These are phyloP conservation scores for Aspergillus sclerotialis DNA, from an alignment of 2,329 filamentous ascomycete species.

Conservation along the genomic window DNA sequence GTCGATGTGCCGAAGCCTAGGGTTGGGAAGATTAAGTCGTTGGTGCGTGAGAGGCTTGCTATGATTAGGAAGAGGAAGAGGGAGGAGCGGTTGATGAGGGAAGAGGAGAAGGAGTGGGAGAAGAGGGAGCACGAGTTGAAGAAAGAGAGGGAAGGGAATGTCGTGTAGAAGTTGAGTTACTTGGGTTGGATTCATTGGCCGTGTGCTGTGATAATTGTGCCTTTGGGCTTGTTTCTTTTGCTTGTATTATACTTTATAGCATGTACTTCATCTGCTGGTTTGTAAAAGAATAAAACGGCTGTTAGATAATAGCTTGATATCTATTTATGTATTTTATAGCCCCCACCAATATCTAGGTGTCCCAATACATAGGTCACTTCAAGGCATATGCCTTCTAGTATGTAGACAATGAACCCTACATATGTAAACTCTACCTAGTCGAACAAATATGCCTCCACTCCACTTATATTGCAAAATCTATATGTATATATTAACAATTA, in stretches of 20 bases:
- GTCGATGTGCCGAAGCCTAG: too few relatives aligned
- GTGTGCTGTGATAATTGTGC: too few relatives aligned
- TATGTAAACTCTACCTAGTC: too few relatives aligned
- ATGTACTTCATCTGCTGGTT: not conserved
- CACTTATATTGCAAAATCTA: too few relatives aligned
- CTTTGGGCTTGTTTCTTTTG: not conserved
- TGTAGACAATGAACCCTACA: too few relatives aligned
- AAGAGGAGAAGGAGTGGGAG: constrained; percentile 19
- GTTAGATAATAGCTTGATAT: not conserved
- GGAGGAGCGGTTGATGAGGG: constrained; percentile 24
- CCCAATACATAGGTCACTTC: not conserved
- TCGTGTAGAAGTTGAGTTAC: constrained; percentile 24
- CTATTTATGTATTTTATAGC: not conserved
- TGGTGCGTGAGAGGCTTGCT: not conserved
- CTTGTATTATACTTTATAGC: not conserved
- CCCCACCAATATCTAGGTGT: not conserved
- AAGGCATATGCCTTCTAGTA: not conserved
- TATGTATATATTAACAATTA: too few relatives aligned
- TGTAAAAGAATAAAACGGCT: not conserved
- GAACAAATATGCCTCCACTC: too few relatives aligned
- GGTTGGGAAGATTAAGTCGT: not conserved
- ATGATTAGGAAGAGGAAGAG: not conserved
- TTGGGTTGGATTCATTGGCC: too few relatives aligned
- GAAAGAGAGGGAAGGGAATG: constrained; percentile 18
- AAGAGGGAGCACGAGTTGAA: constrained; percentile 9